Conservation (phyloP, 1,284 basidiomycete species). For the Cerrena zonata region DNA sequence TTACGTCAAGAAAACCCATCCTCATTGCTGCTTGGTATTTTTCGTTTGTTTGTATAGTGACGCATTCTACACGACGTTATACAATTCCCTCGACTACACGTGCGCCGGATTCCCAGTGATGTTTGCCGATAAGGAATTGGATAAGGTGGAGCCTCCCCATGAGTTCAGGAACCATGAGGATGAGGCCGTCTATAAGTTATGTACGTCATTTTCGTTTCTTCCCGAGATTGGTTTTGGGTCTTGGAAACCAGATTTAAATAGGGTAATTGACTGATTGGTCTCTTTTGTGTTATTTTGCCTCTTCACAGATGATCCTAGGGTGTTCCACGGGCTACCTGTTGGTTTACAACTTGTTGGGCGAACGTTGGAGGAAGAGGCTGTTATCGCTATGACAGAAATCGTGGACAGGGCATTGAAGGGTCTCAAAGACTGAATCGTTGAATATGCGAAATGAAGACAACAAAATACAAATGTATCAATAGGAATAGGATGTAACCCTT, state of each 20-base stretch:
- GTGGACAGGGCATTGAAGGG: slow-evolving; percentile 31
- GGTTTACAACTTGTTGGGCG: slow-evolving; percentile 45
- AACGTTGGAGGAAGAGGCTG: slow-evolving; percentile 46
- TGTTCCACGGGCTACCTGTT: slow-evolving; percentile 42
- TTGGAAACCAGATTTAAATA: background rate
- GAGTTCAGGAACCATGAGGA: slow-evolving; percentile 38
- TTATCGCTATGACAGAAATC: slow-evolving; percentile 36
- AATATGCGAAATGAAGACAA: too few species aligned
- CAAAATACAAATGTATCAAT: too few species aligned
- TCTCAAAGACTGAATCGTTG: too few species aligned
- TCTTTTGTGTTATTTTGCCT: background rate
- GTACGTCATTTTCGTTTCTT: slow-evolving; percentile 27
- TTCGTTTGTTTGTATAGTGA: slow-evolving; percentile 10
- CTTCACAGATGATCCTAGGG: slow-evolving; percentile 41
- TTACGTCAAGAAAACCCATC: too few species aligned
- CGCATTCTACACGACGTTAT: slow-evolving; percentile 22
- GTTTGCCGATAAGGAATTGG: slow-evolving; percentile 30
- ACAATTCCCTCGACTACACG: slow-evolving; percentile 39
- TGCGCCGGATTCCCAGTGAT: slow-evolving; percentile 41
- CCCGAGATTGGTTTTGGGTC: background rate
- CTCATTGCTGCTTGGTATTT: too few species aligned
- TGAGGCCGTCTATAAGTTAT: slow-evolving; percentile 38
- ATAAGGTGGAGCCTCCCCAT: slow-evolving; percentile 22
- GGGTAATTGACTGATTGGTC: background rate
- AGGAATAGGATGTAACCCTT: too few species aligned